A percentile compares a stretch with the other conserved stretches of the same genome.
Evolutionary conservation across 2,329 filamentous ascomycete species (phyloP).

Genomic region (Geoglossum cookeanum): DNA sequence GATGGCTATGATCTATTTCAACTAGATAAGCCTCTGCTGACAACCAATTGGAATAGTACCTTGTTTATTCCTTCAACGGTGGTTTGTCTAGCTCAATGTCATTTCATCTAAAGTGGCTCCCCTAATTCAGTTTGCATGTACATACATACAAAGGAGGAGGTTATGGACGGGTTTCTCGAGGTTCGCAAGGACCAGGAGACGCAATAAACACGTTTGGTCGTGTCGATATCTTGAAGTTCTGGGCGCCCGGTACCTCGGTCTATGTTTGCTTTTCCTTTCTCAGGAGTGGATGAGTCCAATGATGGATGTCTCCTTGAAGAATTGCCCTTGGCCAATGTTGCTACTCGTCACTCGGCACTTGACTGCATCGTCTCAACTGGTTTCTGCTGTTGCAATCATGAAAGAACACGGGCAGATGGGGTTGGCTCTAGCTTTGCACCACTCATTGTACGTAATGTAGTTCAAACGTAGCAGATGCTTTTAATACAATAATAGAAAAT

Average conservation of each 20-base stretch:
- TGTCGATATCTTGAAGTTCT: background rate
- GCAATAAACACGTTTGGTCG: background rate
- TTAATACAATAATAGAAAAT: background rate
- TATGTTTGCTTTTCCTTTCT: background rate
- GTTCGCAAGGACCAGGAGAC: background rate
- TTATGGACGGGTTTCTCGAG: background rate
- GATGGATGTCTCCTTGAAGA: background rate
- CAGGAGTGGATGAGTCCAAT: background rate
- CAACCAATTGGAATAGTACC: background rate
- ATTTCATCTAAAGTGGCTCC: background rate
- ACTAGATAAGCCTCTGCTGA: conserved; percentile 11
- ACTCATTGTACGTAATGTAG: background rate
- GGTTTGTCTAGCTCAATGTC: background rate
- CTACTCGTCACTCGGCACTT: background rate
- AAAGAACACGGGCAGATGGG: background rate
- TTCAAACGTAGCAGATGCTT: background rate
- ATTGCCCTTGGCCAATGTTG: background rate
- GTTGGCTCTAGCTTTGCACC: background rate
- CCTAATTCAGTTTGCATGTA: background rate
- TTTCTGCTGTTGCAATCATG: no score
- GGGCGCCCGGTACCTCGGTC: background rate
- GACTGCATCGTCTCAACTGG: background rate
- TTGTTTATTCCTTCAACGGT: background rate
- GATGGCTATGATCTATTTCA: conserved; percentile 23
- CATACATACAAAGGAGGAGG: background rate